Base-by-base conservation (phyloP, 176 grass and related monocot species). In the Areca catechu region DNA sequence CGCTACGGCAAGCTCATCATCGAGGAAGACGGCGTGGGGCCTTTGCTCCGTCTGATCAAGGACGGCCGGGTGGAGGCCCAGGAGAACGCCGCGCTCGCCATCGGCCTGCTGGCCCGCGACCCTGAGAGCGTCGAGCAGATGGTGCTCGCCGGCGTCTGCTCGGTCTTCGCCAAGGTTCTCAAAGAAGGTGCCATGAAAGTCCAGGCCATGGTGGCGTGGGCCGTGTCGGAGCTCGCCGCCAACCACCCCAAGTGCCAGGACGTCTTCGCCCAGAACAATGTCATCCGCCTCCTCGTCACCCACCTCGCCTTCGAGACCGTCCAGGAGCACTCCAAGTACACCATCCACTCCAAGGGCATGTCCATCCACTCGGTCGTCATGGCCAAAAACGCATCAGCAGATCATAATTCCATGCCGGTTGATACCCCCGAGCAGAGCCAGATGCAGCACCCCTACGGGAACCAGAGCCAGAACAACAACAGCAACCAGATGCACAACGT, bases 241-340 rank as follows among this genome's bases (percentile, higher is more conserved):
- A 86, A 79, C 69, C 81, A 97, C 57, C 92, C 86, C 1, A 84
- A 83, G 34, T 88, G 58, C 53, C 92, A 88, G 70, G 83, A 91
- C 63, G 73, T 84, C 18, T 97, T 97, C 72, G 54, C 77, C 20
- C 80, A 91, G 78, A 76, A 76, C 78, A 86, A 88, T 23, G 86
- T 82, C 16, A 61, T 91, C 60, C 86, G 86, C 24, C 80, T 97
- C 16, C 86, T 97, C 16, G 84, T 97, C 49, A 72, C 74, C 29
- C 92, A 91, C 49, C 73, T 95, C 74, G 91, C 86, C 3, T 84
- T 90, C 60, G 91, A 95, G 74, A 90, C 91, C 2, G 82, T 91
- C n/a, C 86, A 97, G 73, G 92, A 97, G 72, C 92, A 97, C 74
- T 85, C 77, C 80, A 91, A 88, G 66, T 91, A 97, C 76, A 71